These are phyloP conservation scores for Elsinoe ampelina DNA, from an alignment of 2,329 filamentous ascomycete species.

Conservation along the genomic window DNA sequence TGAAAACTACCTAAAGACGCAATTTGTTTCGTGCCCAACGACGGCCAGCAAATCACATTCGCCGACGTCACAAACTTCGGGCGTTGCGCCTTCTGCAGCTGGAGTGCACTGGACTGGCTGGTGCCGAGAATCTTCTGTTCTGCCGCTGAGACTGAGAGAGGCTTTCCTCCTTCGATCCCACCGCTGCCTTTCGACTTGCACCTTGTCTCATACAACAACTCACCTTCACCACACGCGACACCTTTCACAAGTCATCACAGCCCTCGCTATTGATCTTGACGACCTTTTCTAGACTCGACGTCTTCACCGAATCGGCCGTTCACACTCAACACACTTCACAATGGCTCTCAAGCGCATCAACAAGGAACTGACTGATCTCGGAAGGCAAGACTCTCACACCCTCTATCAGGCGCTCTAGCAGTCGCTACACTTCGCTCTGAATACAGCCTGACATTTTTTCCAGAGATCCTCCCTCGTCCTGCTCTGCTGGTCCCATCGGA, in stretches of 20 bases:
- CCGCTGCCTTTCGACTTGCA: constrained; percentile 17
- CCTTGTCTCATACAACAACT: constrained; percentile 17
- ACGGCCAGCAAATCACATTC: constrained; percentile 4
- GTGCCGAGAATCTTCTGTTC: background rate
- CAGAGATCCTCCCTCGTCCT: constrained; percentile 96
- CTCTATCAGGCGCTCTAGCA: constrained; percentile 8
- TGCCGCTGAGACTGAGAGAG: background rate
- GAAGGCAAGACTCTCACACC: constrained; percentile 52
- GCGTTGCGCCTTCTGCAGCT: background rate
- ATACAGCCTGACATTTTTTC: constrained; percentile 26
- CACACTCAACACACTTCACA: constrained; percentile 18
- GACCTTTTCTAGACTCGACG: constrained; percentile 12
- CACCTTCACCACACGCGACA: constrained; percentile 13
- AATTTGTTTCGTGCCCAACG: constrained; percentile 1
- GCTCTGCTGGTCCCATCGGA: constrained; percentile 92
- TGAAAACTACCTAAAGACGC: background rate
- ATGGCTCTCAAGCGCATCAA: constrained; percentile 94
- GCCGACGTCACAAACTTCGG: constrained; percentile 3
- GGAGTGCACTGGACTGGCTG: background rate
- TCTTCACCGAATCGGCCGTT: constrained; percentile 17
- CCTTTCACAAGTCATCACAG: constrained; percentile 14
- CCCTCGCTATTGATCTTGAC: constrained; percentile 10
- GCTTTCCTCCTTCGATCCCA: constrained; percentile 12
- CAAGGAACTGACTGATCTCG: constrained; percentile 85
- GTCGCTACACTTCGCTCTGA: background rate